phyloP scores from a whole-genome alignment of 305 asterid genomes.

The Fraxinus dipetala region DNA sequence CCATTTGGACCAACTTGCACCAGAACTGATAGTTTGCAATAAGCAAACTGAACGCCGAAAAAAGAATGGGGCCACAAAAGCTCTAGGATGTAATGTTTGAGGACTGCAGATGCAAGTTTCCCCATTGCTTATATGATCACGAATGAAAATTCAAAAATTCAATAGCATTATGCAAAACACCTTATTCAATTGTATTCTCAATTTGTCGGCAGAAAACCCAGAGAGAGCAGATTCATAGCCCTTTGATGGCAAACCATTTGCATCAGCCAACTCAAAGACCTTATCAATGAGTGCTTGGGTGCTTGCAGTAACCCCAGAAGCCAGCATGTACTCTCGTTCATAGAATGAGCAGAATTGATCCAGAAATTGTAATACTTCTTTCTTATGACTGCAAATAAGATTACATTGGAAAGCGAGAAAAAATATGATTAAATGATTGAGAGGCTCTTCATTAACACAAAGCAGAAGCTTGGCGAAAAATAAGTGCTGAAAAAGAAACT shows the following conservation, averaged over 20 bases:
- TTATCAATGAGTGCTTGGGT: conserved; percentile 55
- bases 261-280: conserved; percentile 72
- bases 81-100: not conserved
- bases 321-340: conserved; percentile 49
- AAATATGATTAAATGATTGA: not conserved
- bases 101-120: not conserved
- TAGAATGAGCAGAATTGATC: conserved; percentile 82
- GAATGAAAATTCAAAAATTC: conserved; percentile 10
- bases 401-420: conserved; percentile 5
- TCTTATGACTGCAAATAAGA: conserved; percentile 66
- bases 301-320: conserved; percentile 51
- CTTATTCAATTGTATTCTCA: conserved; percentile 59
- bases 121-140: conserved; percentile 7
- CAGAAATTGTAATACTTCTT: conserved; percentile 69
- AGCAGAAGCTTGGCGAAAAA: conserved; percentile 1
- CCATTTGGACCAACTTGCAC: not conserved
- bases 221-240: conserved; percentile 60
- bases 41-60: not conserved
- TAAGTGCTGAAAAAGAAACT: conserved; percentile 17
- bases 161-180: conserved; percentile 34
- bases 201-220: conserved; percentile 50
- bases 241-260: conserved; percentile 71
- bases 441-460: conserved; percentile 3
- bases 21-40: not conserved
- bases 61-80: not conserved